Conservation (phyloP, 2,329 filamentous ascomycete genomes). For the Colletotrichum simmondsii region DNA sequence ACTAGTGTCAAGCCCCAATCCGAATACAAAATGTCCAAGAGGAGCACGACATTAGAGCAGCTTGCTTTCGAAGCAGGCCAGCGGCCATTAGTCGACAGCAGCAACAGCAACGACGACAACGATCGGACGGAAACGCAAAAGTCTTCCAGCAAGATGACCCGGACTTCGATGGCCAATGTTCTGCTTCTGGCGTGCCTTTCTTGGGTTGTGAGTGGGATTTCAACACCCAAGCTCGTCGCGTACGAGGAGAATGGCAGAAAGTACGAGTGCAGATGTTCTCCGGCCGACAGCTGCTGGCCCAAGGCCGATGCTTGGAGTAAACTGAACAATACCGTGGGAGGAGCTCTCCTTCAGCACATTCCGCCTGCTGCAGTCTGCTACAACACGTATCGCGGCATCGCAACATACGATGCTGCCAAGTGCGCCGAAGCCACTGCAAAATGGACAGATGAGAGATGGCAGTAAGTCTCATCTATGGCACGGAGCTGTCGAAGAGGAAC, state of each 20-base stretch:
- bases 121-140: background rate
- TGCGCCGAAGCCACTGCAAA: slow-evolving; percentile 45
- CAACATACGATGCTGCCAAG: slow-evolving; percentile 48
- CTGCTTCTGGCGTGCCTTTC: background rate
- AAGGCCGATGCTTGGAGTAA: slow-evolving; percentile 49
- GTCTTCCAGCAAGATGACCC: slow-evolving; percentile 10
- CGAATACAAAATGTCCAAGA: slow-evolving; percentile 24
- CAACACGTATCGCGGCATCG: slow-evolving; percentile 37
- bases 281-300: slow-evolving; percentile 63
- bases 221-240: background rate
- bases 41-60: background rate
- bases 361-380: slow-evolving; percentile 61
- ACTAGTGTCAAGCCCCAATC: background rate
- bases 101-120: background rate
- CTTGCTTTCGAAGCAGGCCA: background rate
- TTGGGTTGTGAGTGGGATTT: background rate
- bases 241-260: slow-evolving; percentile 20
- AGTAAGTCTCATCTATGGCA: slow-evolving; percentile 40
- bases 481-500: too few species aligned
- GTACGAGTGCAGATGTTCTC: slow-evolving; percentile 55
- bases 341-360: slow-evolving; percentile 57
- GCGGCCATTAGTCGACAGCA: background rate
- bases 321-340: slow-evolving; percentile 60
- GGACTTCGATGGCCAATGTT: slow-evolving; percentile 1
- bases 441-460: slow-evolving; percentile 49